Conservation (phyloP, 2,329 filamentous ascomycete genomes). For the Xylariomycetidae sp. region DNA sequence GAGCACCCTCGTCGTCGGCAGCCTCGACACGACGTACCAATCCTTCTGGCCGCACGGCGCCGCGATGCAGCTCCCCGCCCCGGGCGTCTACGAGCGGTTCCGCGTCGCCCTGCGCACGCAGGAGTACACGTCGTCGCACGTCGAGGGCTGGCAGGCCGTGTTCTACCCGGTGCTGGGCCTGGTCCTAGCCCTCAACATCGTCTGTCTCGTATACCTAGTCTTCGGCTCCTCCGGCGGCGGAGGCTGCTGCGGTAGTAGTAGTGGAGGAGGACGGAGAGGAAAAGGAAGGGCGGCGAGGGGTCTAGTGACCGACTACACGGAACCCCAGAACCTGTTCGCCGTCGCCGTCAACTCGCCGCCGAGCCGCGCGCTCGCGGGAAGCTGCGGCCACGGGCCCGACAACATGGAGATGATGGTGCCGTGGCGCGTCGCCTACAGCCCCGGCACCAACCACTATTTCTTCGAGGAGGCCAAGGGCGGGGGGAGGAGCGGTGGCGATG, state of each 20-base stretch:
- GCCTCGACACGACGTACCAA: constrained; percentile 56
- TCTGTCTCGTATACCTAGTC: constrained; percentile 61
- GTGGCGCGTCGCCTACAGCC: constrained; percentile 20
- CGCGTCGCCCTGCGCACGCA: constrained; percentile 59
- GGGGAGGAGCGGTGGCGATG: too few species aligned
- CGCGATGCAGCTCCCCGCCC: constrained; percentile 32
- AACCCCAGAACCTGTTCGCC: constrained; percentile 71
- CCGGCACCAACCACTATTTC: constrained; percentile 24
- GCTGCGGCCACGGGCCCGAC: constrained; percentile 23
- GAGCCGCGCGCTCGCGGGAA: constrained; percentile 17
- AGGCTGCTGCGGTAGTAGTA: constrained; percentile 27
- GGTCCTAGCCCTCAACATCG: constrained; percentile 63
- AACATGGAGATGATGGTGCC: constrained; percentile 14
- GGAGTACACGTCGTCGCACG: constrained; percentile 66
- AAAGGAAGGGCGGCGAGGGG: constrained; percentile 5
- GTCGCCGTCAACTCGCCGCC: constrained; percentile 57
- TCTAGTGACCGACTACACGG: constrained; percentile 73
- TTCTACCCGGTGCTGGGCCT: constrained; percentile 64
- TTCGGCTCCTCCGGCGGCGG: constrained; percentile 42
- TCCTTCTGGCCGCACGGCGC: constrained; percentile 49
- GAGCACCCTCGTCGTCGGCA: constrained; percentile 59
- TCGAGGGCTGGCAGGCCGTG: constrained; percentile 53
- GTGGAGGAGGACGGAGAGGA: not conserved
- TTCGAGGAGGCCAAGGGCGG: constrained; percentile 19
- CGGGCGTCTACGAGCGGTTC: constrained; percentile 53